phyloP scores from a whole-genome alignment of 371 early-diverging fungal genomes.

The Sporodiniella umbellata region DNA sequence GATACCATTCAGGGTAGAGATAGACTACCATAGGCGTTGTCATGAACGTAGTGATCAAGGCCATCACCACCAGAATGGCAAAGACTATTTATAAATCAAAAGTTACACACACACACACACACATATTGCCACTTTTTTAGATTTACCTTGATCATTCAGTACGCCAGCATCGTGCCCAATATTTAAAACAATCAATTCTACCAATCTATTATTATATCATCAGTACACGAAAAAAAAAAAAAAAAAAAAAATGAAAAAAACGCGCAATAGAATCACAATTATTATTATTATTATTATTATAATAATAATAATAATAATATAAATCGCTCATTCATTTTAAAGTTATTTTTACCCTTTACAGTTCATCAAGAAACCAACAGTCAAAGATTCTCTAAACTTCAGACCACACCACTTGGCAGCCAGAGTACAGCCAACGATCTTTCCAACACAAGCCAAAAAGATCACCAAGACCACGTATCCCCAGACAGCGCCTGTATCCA shows the following conservation, averaged over 20 bases:
- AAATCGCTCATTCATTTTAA: too few species aligned
- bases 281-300: too few species aligned
- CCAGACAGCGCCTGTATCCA: slow-evolving; percentile 74
- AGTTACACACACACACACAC: background rate
- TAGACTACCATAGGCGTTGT: slow-evolving; percentile 63
- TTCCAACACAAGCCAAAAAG: slow-evolving; percentile 79
- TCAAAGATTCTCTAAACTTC: slow-evolving; percentile 78
- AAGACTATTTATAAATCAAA: slow-evolving; percentile 52
- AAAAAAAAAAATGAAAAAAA: slow-evolving; percentile 11
- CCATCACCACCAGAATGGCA: slow-evolving; percentile 91
- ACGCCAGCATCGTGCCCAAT: slow-evolving; percentile 85
- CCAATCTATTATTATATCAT: slow-evolving; percentile 46
- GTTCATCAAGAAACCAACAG: slow-evolving; percentile 93
- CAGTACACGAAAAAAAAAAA: background rate
- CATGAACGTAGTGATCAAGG: slow-evolving; percentile 77
- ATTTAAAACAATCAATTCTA: slow-evolving; percentile 93
- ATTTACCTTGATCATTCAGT: slow-evolving; percentile 58
- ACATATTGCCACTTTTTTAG: background rate
- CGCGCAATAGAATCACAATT: too few species aligned
- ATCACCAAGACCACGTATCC: slow-evolving; percentile 77
- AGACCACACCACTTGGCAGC: slow-evolving; percentile 72
- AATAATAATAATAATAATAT: too few species aligned
- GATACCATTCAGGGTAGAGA: slow-evolving; percentile 60
- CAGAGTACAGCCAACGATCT: slow-evolving; percentile 78
- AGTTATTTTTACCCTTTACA: slow-evolving; percentile 86